Base-by-base conservation (phyloP, 1,139 yeast species). In the Yamadazyma dendronema region DNA sequence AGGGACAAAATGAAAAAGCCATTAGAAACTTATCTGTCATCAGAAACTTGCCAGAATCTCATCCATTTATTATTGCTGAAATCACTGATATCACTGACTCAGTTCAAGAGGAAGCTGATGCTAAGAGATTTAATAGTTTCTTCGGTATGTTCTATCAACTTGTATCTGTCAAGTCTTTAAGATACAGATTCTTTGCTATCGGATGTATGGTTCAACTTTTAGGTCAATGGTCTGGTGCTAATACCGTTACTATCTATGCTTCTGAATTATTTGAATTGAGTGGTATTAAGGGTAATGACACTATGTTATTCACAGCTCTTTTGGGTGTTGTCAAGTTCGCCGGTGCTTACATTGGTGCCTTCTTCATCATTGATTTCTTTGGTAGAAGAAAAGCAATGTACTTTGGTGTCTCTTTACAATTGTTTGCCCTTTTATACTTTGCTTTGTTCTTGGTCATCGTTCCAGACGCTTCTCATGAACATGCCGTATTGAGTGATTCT, bases 141-240 rank as follows among this genome's bases (percentile, higher is more conserved):
- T 38, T 41, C 26, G 52, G 52, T 12, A 47, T 56, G 33, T 35
- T 68, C 26, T 60, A 53, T 38, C 72, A 71, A 36, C 49, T 74
- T 21, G 17, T 46, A 3, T 38, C 57, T 2, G 65, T 57, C 37
- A 65, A 52, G 43, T 66, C 68, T 32, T 62, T 65, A 43, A 60
- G 67, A 42, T 69, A 73, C 52, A 62, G 77, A 51, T 70, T 80
- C 51, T 55, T 74, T 29, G 54, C 50, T 17, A 57, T 74, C 30
- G 63, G 77, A 12, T 55, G 69, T 32, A 49, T 62, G 33, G 63
- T 77, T 14, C 80, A 78, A 47, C 42, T 80, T 32, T 62, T 79
- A 38, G 78, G 80, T 33, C 84, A 79, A 58, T 77, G 82, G 76
- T 64, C 78, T 31, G 85, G 85, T 35, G 80, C 83, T 17, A 79